Base-by-base conservation (phyloP, 768 basidiomycete genomes). In the Boletales sp. region DNA sequence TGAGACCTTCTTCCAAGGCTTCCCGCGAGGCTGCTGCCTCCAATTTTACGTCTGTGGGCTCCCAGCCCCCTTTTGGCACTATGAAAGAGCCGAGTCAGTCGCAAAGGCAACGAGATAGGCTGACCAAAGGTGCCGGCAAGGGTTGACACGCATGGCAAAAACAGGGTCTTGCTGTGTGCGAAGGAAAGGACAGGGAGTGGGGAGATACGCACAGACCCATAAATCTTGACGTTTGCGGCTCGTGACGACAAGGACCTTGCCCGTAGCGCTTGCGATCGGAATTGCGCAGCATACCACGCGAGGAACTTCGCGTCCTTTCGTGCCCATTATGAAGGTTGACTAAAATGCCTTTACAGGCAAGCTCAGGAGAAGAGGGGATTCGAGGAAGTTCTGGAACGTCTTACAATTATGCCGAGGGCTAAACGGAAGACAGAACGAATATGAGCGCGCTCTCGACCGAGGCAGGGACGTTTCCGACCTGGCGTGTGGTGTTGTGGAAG, bases 51-150 rank as follows among this genome's bases (percentile, higher is more conserved):
- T 93, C 90, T 50, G 85, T 77, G 58, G 82, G 74, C 71, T 93
- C 90, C 85, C 85, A 93, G 65, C 90, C 90, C 69, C 90, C 90
- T 76, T 93, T 93, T n/a, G 90, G 90, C 63, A 93, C 90, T 92
- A 65, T 47, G 52, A 39, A 48, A 53, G 42, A 44, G 21, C 9
- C 24, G 48, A 24, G 54, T 52, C 40, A 55, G 56, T 31, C 21
- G 15, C n/a, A 32, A 40, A 42, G 45, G 19, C 14, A 44, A 53
- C 10, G 29, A 14, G 15, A 43, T 12, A 40, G 50, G 10, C 11
- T 4, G 27, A 46, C 36, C 13, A 49, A 45, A 38, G 24, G 19
- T 36, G 17, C 17, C 10, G 39, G 32, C 38, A 37, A 45, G 39
- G 43, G 46, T 42, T 24, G 15, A 51, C 39, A 29, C 39, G 38